Percentiles rank a stretch among this genome's conserved stretches.
Evolutionary conservation across 1,284 basidiomycete species (phyloP).

Genomic region (Ceratobasidium sp.): DNA sequence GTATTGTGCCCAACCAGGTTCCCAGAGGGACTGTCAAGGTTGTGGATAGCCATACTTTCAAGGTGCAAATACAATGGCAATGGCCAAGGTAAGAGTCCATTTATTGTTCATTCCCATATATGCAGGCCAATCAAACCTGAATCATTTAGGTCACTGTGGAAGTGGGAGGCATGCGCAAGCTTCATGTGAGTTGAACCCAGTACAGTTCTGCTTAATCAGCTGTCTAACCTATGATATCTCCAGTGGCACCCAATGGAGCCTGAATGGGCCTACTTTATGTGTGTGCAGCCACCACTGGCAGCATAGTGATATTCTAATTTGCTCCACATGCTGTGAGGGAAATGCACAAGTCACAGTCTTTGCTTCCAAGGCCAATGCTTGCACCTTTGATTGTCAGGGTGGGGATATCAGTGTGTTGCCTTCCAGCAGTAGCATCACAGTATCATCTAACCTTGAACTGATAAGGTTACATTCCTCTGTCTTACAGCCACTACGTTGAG

Average conservation of each 20-base stretch:
- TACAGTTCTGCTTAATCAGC: background rate
- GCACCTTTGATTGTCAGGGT: constrained; percentile 71
- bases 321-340: constrained; percentile 2
- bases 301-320: background rate
- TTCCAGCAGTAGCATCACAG: too few species aligned
- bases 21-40: constrained; percentile 68
- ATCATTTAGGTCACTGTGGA: background rate
- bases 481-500: constrained; percentile 71
- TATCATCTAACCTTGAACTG: too few species aligned
- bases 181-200: constrained; percentile 55
- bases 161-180: constrained; percentile 49
- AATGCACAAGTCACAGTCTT: constrained; percentile 49
- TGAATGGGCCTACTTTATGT: constrained; percentile 47
- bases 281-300: background rate
- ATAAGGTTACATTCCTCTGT: too few species aligned
- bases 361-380: constrained; percentile 63
- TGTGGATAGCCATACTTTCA: constrained; percentile 67
- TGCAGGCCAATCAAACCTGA: background rate
- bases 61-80: constrained; percentile 64
- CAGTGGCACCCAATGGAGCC: constrained; percentile 37
- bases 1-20: background rate
- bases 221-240: constrained; percentile 9
- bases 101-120: background rate
- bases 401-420: constrained; percentile 70
- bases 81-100: constrained; percentile 66